These are phyloP conservation scores for Cutaneotrichosporon cutaneum DNA, from an alignment of 1,284 basidiomycete species.

Conservation along the genomic window DNA sequence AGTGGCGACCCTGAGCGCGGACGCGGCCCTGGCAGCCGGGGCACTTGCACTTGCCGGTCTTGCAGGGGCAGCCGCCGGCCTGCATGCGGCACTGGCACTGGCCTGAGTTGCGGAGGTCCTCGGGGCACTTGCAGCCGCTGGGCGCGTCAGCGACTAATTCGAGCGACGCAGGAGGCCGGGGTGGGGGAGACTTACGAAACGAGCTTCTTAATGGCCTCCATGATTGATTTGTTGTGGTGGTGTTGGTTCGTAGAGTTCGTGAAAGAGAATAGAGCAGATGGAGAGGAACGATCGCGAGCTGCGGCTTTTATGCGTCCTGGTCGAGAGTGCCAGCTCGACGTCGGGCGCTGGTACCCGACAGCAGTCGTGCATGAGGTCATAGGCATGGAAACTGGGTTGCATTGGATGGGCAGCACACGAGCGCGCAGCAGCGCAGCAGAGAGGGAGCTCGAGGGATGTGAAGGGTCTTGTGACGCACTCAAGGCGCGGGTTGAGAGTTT, in stretches of 20 bases:
- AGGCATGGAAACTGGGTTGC: too few relatives aligned
- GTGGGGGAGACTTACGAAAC: conserved; percentile 18
- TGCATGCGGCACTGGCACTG: conserved; percentile 16
- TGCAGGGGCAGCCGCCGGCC: conserved; percentile 22
- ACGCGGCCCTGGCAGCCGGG: conserved; percentile 20
- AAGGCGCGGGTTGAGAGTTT: too few relatives aligned
- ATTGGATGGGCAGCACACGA: background rate
- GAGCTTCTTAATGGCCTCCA: conserved; percentile 26
- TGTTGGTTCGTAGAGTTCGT: background rate
- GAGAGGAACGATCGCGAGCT: background rate
- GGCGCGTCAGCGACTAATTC: background rate
- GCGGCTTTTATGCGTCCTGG: background rate
- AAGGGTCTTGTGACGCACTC: too few relatives aligned
- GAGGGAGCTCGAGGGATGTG: too few relatives aligned
- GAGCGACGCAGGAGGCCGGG: background rate
- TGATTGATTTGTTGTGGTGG: conserved; percentile 13
- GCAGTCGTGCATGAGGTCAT: background rate
- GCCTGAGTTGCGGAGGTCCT: conserved; percentile 4
- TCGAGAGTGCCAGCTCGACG: background rate
- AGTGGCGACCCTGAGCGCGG: conserved; percentile 13
- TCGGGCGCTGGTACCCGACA: too few relatives aligned
- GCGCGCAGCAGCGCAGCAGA: background rate
- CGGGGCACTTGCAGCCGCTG: conserved; percentile 27
- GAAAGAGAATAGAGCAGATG: background rate
- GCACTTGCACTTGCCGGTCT: conserved; percentile 29